Percentiles rank a stretch among this genome's conserved stretches.
Evolutionary conservation across 1,284 basidiomycete species (phyloP).

Genomic region (Tremellales sp.): DNA sequence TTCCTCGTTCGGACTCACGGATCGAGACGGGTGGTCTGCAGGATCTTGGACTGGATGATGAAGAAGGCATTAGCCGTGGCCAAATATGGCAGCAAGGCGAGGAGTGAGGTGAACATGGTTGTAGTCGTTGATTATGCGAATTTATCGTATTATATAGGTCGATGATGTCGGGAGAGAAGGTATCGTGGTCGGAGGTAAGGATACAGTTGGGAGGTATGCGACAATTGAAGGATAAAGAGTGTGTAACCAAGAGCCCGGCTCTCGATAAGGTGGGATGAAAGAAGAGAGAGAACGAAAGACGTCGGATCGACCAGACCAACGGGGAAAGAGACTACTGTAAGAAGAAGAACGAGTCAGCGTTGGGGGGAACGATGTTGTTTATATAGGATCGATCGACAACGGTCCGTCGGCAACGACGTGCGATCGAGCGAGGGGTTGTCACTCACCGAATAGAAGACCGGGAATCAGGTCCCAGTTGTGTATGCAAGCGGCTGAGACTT

Average conservation of each 20-base stretch:
- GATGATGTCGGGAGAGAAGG: no score
- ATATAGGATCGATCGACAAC: neutral
- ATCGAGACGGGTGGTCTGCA: constrained; percentile 41
- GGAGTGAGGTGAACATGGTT: constrained; percentile 15
- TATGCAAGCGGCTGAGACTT: neutral
- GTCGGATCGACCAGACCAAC: no score
- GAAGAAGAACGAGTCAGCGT: neutral
- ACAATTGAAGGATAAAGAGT: neutral
- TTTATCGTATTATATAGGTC: neutral
- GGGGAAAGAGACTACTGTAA: neutral
- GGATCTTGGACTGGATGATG: constrained; percentile 36
- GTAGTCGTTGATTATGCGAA: neutral
- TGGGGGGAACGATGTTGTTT: neutral
- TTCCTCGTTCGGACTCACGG: constrained; percentile 26
- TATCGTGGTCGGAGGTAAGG: neutral
- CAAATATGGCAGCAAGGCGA: constrained; percentile 23
- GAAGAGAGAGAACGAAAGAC: neutral
- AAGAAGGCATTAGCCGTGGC: constrained; percentile 36
- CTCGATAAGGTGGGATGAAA: neutral
- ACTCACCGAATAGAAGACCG: neutral
- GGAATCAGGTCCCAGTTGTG: neutral
- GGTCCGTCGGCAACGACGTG: no score
- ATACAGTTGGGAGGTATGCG: neutral
- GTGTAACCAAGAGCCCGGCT: neutral
- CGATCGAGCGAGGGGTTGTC: neutral